Evolutionary conservation across 2,329 filamentous ascomycete genomes (phyloP), one percentile per base, ranked within the genome.

Genomic region (Cladophialophora exuberans): DNA sequence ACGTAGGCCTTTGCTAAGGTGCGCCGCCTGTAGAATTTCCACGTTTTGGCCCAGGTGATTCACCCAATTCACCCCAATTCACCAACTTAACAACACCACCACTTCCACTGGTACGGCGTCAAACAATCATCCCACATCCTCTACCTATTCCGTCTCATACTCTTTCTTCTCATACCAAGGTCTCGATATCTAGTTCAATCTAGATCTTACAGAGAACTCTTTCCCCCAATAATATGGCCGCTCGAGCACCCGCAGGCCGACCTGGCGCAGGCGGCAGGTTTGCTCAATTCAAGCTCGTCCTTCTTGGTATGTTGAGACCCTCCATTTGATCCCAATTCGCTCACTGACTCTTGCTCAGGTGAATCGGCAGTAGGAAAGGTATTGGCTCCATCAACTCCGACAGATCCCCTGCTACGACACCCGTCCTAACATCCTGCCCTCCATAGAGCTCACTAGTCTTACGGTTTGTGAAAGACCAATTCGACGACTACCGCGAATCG

Each of bases 341-440:
- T 53, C 63, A 62, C 76, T 81, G 70, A 81, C 70, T 46, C 61
- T 54, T 54, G 51, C 65, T 46, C 72, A 97, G 93, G 94, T 73
- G 94, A 99, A 81, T 99, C 94, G 66, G 94, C 94, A 56, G 94
- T 99, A 55, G 94, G 94, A 87, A 99, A 99, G 89, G 90, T 95
- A 63, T 33, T 49, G 36, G 48, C 38, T 23, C 30, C 41, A 18
- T 10, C 43, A 15, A 36, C 28, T 59, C 54, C 59, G 52, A 39
- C 13, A 17, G 7, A 15, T 31, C 35, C 35, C 11, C 18, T 17
- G 9, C 6, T 10, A 42, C 28, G 46, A 39, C 47, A 33, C 39
- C 15, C 20, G 20, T 13, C 23, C 57, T 62, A 54, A 61, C 54
- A 43, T 31, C 17, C 57, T 65, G 56, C 30, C 31, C 17, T 23